Evolutionary conservation across 768 basidiomycete genomes (phyloP).

Genomic region (Termitomyces heimii): DNA sequence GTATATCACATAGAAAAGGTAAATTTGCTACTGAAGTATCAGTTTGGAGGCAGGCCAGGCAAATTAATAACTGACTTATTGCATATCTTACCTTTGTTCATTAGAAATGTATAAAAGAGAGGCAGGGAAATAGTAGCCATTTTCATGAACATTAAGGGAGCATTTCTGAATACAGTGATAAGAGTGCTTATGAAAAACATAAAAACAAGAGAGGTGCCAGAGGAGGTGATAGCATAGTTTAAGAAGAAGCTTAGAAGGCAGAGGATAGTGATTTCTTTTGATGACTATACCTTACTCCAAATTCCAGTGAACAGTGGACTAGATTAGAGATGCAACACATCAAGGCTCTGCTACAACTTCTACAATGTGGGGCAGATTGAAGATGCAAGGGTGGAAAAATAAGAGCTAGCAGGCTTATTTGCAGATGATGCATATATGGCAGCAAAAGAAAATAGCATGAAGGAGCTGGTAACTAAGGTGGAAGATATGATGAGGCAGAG

Average conservation of each 20-base stretch:
- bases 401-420: background rate
- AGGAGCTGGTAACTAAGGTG: background rate
- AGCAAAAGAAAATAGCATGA: background rate
- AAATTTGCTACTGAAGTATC: conserved; percentile 15
- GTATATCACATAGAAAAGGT: conserved; percentile 2
- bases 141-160: conserved; percentile 17
- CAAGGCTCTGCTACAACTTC: background rate
- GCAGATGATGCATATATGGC: background rate
- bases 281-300: background rate
- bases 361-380: background rate
- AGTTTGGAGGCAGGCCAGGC: conserved; percentile 23
- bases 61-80: conserved; percentile 24
- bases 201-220: conserved; percentile 19
- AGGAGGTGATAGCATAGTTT: conserved; percentile 7
- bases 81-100: conserved; percentile 19
- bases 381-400: background rate
- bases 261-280: background rate
- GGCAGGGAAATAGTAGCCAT: conserved; percentile 21
- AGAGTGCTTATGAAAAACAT: conserved; percentile 21
- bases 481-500: background rate
- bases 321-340: conserved; percentile 1
- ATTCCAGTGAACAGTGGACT: background rate
- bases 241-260: background rate
- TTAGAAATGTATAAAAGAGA: conserved; percentile 30
- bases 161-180: conserved; percentile 25